Evolutionary conservation across 495 filamentous ascomycete species (phyloP).

Genomic region (Sabuloglossum arenarium): DNA sequence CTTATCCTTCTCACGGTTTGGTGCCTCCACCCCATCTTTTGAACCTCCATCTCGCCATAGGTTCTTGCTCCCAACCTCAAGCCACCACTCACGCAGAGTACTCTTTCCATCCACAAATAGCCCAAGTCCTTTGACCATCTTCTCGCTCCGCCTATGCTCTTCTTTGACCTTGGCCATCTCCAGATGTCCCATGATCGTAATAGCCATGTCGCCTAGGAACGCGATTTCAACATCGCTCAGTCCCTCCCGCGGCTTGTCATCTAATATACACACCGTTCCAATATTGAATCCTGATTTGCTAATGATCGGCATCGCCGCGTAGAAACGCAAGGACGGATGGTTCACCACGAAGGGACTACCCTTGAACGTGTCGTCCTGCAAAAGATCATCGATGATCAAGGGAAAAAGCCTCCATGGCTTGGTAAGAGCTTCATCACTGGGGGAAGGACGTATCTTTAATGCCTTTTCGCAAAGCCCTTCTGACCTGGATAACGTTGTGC

Average conservation of each 20-base stretch:
- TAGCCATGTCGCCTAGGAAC: conserved; percentile 21
- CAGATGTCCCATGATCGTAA: conserved; percentile 24
- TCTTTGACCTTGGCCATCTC: conserved; percentile 17
- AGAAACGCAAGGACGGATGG: conserved; percentile 9
- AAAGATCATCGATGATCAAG: conserved; percentile 8
- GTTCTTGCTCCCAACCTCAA: conserved; percentile 5
- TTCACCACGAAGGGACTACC: conserved; percentile 6
- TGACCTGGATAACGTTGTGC: conserved; percentile 6
- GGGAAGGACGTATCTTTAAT: conserved; percentile 2
- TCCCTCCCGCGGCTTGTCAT: conserved; percentile 5
- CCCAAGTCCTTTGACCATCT: conserved; percentile 20
- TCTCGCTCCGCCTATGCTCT: conserved; percentile 17
- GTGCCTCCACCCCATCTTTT: too few relatives aligned
- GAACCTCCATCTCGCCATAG: background rate
- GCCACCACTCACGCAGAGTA: conserved; percentile 12
- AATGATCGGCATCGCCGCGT: conserved; percentile 8
- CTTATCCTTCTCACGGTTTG: background rate
- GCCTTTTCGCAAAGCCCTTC: conserved; percentile 8
- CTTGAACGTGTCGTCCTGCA: conserved; percentile 6
- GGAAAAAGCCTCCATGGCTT: background rate
- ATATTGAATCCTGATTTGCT: conserved; percentile 7
- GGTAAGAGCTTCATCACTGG: background rate
- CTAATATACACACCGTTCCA: conserved; percentile 8
- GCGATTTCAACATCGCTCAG: conserved; percentile 8
- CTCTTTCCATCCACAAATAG: conserved; percentile 19